Conservation (phyloP, 2,329 filamentous ascomycete genomes). For the Raffaelea ambrosiae region DNA sequence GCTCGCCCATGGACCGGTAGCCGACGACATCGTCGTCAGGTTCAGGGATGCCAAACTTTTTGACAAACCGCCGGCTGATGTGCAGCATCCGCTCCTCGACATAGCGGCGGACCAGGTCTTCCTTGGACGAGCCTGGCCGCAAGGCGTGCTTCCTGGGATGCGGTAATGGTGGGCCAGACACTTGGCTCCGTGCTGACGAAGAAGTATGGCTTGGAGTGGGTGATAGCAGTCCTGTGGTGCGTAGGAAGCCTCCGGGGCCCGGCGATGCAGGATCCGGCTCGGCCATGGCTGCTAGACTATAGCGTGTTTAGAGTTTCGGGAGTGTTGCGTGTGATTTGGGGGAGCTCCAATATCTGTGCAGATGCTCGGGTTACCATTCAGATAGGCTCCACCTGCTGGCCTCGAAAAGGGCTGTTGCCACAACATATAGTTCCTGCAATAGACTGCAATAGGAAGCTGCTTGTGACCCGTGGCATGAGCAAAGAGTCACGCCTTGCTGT, state of each 20-base stretch:
- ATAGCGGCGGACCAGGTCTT: conserved; percentile 50
- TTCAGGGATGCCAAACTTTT: conserved; percentile 43
- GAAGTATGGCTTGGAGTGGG: conserved; percentile 32
- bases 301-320: too few relatives aligned
- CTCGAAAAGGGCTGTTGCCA: too few relatives aligned
- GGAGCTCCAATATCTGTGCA: too few relatives aligned
- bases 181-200: background rate
- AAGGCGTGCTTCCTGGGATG: conserved; percentile 46
- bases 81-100: conserved; percentile 44
- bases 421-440: too few relatives aligned
- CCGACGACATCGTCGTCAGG: conserved; percentile 40
- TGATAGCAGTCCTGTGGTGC: conserved; percentile 36
- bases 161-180: conserved; percentile 32
- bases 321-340: too few relatives aligned
- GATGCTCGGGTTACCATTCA: too few relatives aligned
- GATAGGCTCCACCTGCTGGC: too few relatives aligned
- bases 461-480: too few relatives aligned
- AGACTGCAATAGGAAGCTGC: too few relatives aligned
- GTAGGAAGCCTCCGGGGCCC: conserved; percentile 44
- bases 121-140: conserved; percentile 48
- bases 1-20: conserved; percentile 56
- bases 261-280: background rate
- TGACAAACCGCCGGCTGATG: conserved; percentile 50
- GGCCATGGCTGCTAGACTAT: background rate
- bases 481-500: too few relatives aligned